Evolutionary conservation across 2,329 filamentous ascomycete genomes (phyloP).

Genomic region (Aspergillus amoenus): DNA sequence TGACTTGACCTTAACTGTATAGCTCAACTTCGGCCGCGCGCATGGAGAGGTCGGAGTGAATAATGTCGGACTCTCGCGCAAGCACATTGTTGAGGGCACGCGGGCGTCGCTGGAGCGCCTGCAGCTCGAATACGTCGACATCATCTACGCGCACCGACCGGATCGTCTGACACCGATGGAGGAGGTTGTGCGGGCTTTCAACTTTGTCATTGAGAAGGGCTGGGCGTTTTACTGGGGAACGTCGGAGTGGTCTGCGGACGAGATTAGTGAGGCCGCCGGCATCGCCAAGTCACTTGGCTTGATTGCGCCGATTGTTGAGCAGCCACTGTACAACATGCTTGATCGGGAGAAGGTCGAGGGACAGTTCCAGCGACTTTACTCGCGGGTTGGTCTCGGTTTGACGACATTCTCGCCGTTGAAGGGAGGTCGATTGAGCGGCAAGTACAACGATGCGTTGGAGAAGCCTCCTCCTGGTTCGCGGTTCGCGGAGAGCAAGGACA

Average conservation of each 20-base stretch:
- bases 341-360: slow-evolving; percentile 61
- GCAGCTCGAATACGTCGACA: slow-evolving; percentile 66
- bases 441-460: slow-evolving; percentile 64
- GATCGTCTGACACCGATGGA: slow-evolving; percentile 69
- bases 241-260: slow-evolving; percentile 66
- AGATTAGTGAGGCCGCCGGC: slow-evolving; percentile 64
- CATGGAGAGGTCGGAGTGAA: slow-evolving; percentile 64
- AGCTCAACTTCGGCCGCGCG: slow-evolving; percentile 63
- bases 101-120: slow-evolving; percentile 60
- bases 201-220: slow-evolving; percentile 67
- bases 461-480: slow-evolving; percentile 55
- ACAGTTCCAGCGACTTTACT: slow-evolving; percentile 62
- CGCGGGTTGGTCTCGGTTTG: slow-evolving; percentile 60
- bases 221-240: slow-evolving; percentile 73
- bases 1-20: not conserved
- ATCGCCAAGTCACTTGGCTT: slow-evolving; percentile 61
- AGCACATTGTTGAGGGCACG: slow-evolving; percentile 68
- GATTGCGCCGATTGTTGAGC: slow-evolving; percentile 55
- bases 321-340: slow-evolving; percentile 67
- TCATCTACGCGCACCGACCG: slow-evolving; percentile 70
- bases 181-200: slow-evolving; percentile 70
- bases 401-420: slow-evolving; percentile 65
- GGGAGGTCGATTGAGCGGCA: slow-evolving; percentile 63
- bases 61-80: slow-evolving; percentile 67
- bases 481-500: slow-evolving; percentile 56